Evolutionary conservation across 75 land plant species (phyloP), one percentile per base, ranked within the genome.

Genomic region (Cunninghamia lanceolata): DNA sequence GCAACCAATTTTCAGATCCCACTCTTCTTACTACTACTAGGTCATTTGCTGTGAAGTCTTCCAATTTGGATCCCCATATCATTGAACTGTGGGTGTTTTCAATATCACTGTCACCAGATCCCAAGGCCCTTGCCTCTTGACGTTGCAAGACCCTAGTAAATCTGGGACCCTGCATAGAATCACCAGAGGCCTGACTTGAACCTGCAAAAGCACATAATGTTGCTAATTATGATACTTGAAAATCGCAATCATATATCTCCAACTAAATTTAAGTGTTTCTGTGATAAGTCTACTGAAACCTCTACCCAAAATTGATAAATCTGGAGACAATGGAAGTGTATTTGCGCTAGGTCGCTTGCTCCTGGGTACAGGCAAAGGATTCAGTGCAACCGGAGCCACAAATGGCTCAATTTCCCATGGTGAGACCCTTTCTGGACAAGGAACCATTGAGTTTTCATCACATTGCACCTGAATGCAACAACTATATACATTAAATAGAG

Each of bases 91-190:
- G 92, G 76, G 91, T 88, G 59, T 84, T 80, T 4, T 92, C 92
- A 21, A 59, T 25, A 71, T 89, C 93, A 84, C 71, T 87, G 52
- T 84, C 85, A 79, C 91, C 92, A 17, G 84, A 88, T 87, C 91
- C 84, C 89, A 95, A 86, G 92, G 89, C 89, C 86, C 85, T 85
- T 3, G 82, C 54, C 73, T 95, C 96, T 95, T 95, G 96, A 91
- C 94, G 92, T 93, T 95, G 96, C 91, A 92, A 92, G 93, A 92
- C 92, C 95, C 95, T 95, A 73, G 91, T 34, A 77, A 88, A 85
- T 78, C 87, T 87, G 88, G 82, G 86, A 10, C 88, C 78, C 42
- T 84, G 87, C 86, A 85, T 86, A 90, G 92, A 90, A 85, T 93
- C 94, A 70, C 85, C 74, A 66, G 86, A 83, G 38, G 84, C 88